Base-by-base conservation (phyloP, 2,329 filamentous ascomycete genomes). In the Fusarium sp. region DNA sequence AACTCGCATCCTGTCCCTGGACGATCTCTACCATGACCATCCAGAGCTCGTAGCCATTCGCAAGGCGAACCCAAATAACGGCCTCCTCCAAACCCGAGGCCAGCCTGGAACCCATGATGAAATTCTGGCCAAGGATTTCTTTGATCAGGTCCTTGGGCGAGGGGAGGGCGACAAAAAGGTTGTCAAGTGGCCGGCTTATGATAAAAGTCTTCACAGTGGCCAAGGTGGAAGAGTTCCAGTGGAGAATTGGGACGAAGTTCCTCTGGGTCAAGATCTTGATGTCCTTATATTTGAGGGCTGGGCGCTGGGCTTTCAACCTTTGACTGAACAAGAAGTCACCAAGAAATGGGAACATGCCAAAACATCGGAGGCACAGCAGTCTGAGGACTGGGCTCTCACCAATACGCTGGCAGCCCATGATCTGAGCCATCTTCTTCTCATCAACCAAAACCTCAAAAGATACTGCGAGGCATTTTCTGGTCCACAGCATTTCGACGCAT, bases 241-340 rank as follows among this genome's bases (percentile, higher is more conserved):
- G 3, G 63, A 66, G 1, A 4, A 69, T 0, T 74, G 67, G 72
- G 68, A 68, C 11, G 21, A 68, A 20, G 63, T 74, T 3, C 20
- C 55, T 2, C 40, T 63, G 6, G 43, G 17, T 0, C 9, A 62
- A 23, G 43, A 51, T 10, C 56, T 74, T 0, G 67, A 74, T 11
- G 70, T 74, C 5, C 52, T 74, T 3, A 71, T 74, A 1, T 74
- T 74, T 7, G 72, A 74, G 29, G 70, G 72, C 14, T 73, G 70
- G 70, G 71, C 67, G 20, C 67, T 74, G 4, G 72, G 69, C 2
- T 73, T 72, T 31, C 58, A 67, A 11, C 63, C 66, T 5, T 43
- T 72, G 11, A 58, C 49, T 0, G 21, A 54, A 10, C 53, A 66
- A 4, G 60, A 62, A 3, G 42, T 70, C 10, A 54, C 48, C 1